Evolutionary conservation across 2,329 filamentous ascomycete genomes (phyloP), one percentile per base, ranked within the genome.

Genomic region (Curvularia eragrostidis): DNA sequence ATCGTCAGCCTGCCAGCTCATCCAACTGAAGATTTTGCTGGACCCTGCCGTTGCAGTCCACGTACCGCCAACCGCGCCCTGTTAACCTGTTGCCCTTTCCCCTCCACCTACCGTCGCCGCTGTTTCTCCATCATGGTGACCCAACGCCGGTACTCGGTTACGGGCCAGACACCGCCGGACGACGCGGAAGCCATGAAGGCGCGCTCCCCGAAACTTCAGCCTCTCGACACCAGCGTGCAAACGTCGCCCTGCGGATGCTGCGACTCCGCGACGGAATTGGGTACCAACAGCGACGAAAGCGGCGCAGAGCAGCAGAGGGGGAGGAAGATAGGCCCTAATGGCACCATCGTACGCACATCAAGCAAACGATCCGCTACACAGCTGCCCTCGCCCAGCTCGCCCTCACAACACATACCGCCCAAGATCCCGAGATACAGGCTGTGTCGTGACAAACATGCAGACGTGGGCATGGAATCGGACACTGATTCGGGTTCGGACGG

Each of bases 111-210:
- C 24, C n/a, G 15, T n/a, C 26, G 26, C n/a, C 36, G 3, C 43
- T 23, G 13, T 48, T 44, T 12, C 47, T 26, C 12, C 46, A 44
- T 49, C 32, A 74, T 73, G 69, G 67, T 67, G 30, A 64, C 71
- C 52, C 74, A 75, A 61, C 72, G 74, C 44, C 67, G 74, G 52
- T 76, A 76, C 63, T 75, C 72, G 21, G 72, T 76, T 53, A 75
- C 74, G 8, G 73, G 74, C 52, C 71, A 75, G 60, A 75, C 71
- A 47, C 73, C 72, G 43, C 73, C 72, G 9, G 72, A 75, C 63
- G 65, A 72, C 52, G 70, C 68, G 15, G 71, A 68, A 34, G 65
- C 67, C 58, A 61, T 75, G 60, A 73, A 73, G 58, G 67, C 70
- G 46, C 63, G 64, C 57, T 75, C 72, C 8, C 72, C 74, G 23